Conservation (phyloP, 1,284 basidiomycete species). For the Coniferiporia sulphurascens region DNA sequence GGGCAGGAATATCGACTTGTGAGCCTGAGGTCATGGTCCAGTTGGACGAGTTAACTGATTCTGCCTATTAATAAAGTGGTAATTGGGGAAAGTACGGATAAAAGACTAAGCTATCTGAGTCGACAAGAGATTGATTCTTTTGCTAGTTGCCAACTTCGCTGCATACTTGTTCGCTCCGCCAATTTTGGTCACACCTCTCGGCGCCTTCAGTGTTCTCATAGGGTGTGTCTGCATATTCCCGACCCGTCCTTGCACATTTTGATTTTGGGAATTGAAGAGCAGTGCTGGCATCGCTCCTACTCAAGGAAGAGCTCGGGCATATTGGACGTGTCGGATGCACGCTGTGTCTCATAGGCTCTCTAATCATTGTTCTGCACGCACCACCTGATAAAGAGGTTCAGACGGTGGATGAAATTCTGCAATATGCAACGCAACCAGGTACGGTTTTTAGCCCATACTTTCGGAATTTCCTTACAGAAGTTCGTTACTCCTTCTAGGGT, state of each 20-base stretch:
- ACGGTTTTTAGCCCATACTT: slow-evolving; percentile 25
- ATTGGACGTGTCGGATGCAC: slow-evolving; percentile 92
- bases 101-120: not conserved
- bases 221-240: slow-evolving; percentile 53
- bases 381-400: slow-evolving; percentile 93
- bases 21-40: slow-evolving; percentile 35
- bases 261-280: slow-evolving; percentile 48
- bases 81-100: slow-evolving; percentile 73
- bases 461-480: not conserved
- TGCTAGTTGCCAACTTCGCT: slow-evolving; percentile 92
- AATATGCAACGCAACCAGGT: slow-evolving; percentile 90
- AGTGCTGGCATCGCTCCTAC: slow-evolving; percentile 87
- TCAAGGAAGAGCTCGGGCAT: slow-evolving; percentile 92
- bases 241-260: not conserved
- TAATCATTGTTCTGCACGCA: slow-evolving; percentile 95
- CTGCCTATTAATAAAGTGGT: slow-evolving; percentile 58
- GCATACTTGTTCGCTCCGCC: slow-evolving; percentile 98
- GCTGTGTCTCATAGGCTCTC: slow-evolving; percentile 85
- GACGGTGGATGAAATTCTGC: slow-evolving; percentile 92
- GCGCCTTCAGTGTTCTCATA: slow-evolving; percentile 95
- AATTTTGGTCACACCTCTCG: slow-evolving; percentile 94
- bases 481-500: slow-evolving; percentile 48
- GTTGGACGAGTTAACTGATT: slow-evolving; percentile 18
- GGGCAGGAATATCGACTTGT: slow-evolving; percentile 95
- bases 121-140: not conserved